A percentile compares a stretch with the other conserved stretches of the same genome.
Evolutionary conservation across 164 flowering plant species (phyloP).

Genomic region (Annona squamosa): DNA sequence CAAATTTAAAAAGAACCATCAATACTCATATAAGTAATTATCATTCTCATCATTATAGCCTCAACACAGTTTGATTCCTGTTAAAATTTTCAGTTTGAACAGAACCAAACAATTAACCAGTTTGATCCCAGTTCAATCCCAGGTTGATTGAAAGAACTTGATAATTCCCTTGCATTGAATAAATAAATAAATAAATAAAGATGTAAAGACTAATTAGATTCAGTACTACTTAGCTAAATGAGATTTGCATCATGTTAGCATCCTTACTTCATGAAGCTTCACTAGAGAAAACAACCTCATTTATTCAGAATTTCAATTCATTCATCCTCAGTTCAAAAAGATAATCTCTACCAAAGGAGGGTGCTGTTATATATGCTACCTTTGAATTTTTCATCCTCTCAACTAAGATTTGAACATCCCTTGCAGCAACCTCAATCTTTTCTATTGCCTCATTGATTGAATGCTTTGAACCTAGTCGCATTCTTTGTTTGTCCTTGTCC

Average conservation of each 20-base stretch:
- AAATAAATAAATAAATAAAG: too few relatives aligned
- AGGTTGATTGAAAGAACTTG: too few relatives aligned
- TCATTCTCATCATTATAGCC: too few relatives aligned
- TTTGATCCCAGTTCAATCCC: too few relatives aligned
- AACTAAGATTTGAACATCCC: conserved; percentile 48
- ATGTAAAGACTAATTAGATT: not conserved
- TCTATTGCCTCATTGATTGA: conserved; percentile 48
- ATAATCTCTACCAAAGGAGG: not conserved
- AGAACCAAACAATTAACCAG: too few relatives aligned
- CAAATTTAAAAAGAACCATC: too few relatives aligned
- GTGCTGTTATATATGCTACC: conserved; percentile 24
- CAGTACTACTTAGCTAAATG: conserved; percentile 50
- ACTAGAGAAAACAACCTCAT: not conserved
- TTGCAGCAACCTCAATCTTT: conserved; percentile 73
- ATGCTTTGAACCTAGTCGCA: conserved; percentile 49
- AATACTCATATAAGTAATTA: too few relatives aligned
- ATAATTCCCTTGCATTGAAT: too few relatives aligned
- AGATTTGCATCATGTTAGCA: conserved; percentile 37
- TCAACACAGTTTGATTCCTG: too few relatives aligned
- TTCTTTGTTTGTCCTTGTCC: conserved; percentile 46
- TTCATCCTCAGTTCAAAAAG: not conserved
- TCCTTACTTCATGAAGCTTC: conserved; percentile 37
- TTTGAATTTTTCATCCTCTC: conserved; percentile 46
- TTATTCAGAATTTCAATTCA: not conserved
- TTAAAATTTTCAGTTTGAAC: too few relatives aligned